Conservation (phyloP, 2,329 filamentous ascomycete species). For the Sclerotinia sclerotiorum region DNA sequence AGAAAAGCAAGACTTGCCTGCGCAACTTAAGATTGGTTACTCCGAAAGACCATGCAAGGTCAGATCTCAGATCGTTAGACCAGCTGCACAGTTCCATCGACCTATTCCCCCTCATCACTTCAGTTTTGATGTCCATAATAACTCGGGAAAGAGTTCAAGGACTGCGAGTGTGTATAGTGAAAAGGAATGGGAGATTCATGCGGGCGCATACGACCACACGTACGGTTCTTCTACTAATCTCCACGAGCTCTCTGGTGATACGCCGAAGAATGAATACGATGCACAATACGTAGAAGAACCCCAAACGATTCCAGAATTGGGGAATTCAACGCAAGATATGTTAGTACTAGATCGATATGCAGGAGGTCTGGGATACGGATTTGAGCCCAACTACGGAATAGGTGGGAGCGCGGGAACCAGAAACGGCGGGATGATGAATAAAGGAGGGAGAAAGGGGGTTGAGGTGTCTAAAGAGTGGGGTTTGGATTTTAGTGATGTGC, state of each 20-base stretch:
- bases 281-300: constrained; percentile 23
- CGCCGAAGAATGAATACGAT: constrained; percentile 24
- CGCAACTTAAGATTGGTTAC: neutral
- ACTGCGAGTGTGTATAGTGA: constrained; percentile 15
- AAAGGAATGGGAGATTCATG: constrained; percentile 22
- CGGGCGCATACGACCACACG: constrained; percentile 31
- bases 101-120: constrained; percentile 22
- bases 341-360: constrained; percentile 34
- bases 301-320: constrained; percentile 20
- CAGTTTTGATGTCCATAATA: constrained; percentile 19
- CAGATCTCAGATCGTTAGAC: constrained; percentile 16
- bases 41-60: neutral
- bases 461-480: constrained; percentile 27
- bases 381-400: constrained; percentile 29
- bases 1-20: neutral
- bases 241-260: neutral
- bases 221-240: constrained; percentile 28
- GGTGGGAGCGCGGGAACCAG: constrained; percentile 29
- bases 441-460: constrained; percentile 25
- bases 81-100: constrained; percentile 18
- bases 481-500: constrained; percentile 34
- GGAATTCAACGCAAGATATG: constrained; percentile 32
- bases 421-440: constrained; percentile 22
- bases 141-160: constrained; percentile 9
- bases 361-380: constrained; percentile 32